Base-by-base conservation (phyloP, 1,284 basidiomycete species). In the Moniliophthora roreri region DNA sequence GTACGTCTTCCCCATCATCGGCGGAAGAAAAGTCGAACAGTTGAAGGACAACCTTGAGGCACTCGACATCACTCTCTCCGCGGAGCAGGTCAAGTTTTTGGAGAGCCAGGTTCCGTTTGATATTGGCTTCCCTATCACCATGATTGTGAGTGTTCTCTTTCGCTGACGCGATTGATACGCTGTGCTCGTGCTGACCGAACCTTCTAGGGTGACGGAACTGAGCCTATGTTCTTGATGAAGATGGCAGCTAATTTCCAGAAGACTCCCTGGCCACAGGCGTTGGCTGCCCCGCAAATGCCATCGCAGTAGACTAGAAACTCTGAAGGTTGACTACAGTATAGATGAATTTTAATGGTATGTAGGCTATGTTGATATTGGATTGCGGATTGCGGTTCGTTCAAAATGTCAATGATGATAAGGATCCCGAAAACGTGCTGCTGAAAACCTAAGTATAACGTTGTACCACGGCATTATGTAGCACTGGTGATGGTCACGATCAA, bases 1-100 rank as follows among this genome's bases (percentile, higher is more conserved):
- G 0, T 69, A 75, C 53, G 72, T 77, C 9, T 76, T 75, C 57
- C 75, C 75, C 0, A 64, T 75, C 42, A 56, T 76, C 15, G 75
- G 77, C 1, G 72, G 73, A 0, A 67, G 77, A 41, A 77, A 75
- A 58, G 62, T 75, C 40, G 69, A 76, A 48, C 74, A 79, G 18
- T 61, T 79, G 1, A 18, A 66, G 37, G 68, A 62, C 16, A 79
- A 79, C 60, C 61, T 79, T 41, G 64, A 73, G 32, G 72, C 74
- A 0, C 65, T 79, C 16, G 60, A 66, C n/a, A 64, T 79, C 46
- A 55, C 60, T 5, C 65, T 78, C 35, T 62, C 64, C 1, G 50
- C 58, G 2, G 70, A 73, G 48, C 74, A 76, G 15, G 67, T 77
- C 55, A 60, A 66, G 54, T 67, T 63, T 42, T 50, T 77, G 4